Evolutionary conservation across 2,329 filamentous ascomycete genomes (phyloP).

Genomic region (Sporothrix euskadiensis): DNA sequence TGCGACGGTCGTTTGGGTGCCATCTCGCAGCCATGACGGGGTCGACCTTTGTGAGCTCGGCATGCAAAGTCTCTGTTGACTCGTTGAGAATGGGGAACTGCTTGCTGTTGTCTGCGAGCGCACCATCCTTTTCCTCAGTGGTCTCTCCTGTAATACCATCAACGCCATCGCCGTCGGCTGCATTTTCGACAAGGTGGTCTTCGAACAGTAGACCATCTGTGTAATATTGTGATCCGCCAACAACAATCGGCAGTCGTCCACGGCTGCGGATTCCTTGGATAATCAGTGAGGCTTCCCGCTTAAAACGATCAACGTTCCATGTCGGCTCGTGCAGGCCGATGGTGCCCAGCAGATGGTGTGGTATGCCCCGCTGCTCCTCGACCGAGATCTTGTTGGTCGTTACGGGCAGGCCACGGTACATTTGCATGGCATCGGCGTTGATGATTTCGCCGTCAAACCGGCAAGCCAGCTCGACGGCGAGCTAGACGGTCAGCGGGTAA

Average conservation of each 20-base stretch:
- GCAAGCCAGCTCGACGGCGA: conserved; percentile 83
- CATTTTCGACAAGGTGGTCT: conserved; percentile 60
- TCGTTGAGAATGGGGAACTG: conserved; percentile 69
- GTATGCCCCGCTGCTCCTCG: conserved; percentile 74
- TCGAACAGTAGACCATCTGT: conserved; percentile 84
- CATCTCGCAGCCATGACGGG: conserved; percentile 85
- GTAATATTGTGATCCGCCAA: conserved; percentile 96
- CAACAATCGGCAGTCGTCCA: conserved; percentile 82
- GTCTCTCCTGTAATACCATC: background rate
- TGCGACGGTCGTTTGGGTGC: conserved; percentile 91
- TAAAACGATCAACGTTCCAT: conserved; percentile 81
- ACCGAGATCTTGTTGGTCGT: conserved; percentile 90
- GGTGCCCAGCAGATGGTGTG: conserved; percentile 83
- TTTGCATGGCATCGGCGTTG: conserved; percentile 97
- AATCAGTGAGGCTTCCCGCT: conserved; percentile 63
- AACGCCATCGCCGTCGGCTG: conserved; percentile 29
- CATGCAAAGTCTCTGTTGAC: conserved; percentile 69
- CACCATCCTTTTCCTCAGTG: conserved; percentile 35
- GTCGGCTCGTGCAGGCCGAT: conserved; percentile 74
- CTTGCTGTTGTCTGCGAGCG: conserved; percentile 36
- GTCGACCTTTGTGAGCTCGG: conserved; percentile 75
- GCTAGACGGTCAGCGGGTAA: conserved; percentile 51
- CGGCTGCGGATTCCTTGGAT: conserved; percentile 77
- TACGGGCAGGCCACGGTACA: conserved; percentile 87
- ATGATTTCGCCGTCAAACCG: conserved; percentile 90